Evolutionary conservation across 257 asterid genomes (phyloP), one percentile per base, ranked within the genome.

Genomic region (Gardenia jasminoides): DNA sequence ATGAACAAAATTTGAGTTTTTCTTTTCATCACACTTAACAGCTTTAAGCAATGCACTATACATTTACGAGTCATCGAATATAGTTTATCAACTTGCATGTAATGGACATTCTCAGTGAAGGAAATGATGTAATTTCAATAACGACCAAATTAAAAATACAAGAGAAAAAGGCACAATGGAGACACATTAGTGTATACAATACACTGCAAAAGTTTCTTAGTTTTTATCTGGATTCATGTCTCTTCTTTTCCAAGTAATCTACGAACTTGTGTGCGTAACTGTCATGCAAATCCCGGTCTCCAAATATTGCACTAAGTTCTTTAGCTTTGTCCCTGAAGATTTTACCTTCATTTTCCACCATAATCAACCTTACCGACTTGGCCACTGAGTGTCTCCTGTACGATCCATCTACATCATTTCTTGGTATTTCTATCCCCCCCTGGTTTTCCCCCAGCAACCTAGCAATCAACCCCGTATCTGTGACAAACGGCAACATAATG

Each of bases 301-400:
- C 78, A 68, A 83, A 80, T 50, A 77, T 9, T 12, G 3, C 67
- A 11, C 78, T 78, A 76, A 78, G 43, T 12, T 70, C 62, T 74
- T 59, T 80, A 1, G 78, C 22, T 1, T 83, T 85, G 0, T 83
- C 70, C 22, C 80, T 30, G 5, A 67, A 83, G 0, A 70, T 74
- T 22, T 78, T 50, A 17, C 87, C 82, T 0, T 67, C 73, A 52
- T 59, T 59, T 15, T 43, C 13, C 20, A 74, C 61, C 70, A 85
- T 47, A 22, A 83, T 59, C 26, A 80, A 13, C 5, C 65, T 80
- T 31, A 80, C 7, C 19, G 78, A 71, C 31, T 83, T 76, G 8
- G 81, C 85, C 19, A 85, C 65, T 0, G 86, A 64, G 1, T 70
- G 52, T 0, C 84, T 52, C 17, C 58, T 65, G 71, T 71, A 82